Percentiles rank a stretch among this genome's conserved stretches.
These are phyloP conservation scores for Thalia dealbata DNA, from an alignment of 176 grass and related monocot genomes.

Conservation along the genomic window DNA sequence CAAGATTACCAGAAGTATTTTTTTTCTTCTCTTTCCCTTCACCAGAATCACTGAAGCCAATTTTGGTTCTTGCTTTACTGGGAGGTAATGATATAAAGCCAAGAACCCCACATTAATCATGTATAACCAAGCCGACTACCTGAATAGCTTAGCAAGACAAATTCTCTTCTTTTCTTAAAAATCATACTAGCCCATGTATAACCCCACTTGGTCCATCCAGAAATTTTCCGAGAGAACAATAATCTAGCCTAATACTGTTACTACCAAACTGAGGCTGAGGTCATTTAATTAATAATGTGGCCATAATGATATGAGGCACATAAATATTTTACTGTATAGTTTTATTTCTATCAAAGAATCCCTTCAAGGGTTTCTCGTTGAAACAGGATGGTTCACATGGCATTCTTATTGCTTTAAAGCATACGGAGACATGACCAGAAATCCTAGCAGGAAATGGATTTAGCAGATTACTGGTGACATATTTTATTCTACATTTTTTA, in stretches of 20 bases:
- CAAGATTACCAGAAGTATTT: too few relatives aligned
- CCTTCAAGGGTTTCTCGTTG: background rate
- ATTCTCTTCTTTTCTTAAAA: too few relatives aligned
- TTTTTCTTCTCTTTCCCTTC: too few relatives aligned
- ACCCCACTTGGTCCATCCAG: background rate
- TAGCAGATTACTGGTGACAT: constrained; percentile 21
- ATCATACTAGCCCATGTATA: too few relatives aligned
- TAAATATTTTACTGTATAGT: background rate
- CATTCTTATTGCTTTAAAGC: constrained; percentile 12
- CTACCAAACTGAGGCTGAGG: background rate
- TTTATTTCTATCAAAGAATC: background rate
- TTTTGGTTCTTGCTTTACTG: too few relatives aligned
- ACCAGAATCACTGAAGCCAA: too few relatives aligned
- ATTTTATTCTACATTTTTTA: background rate
- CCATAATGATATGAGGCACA: background rate
- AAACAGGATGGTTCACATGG: constrained; percentile 18
- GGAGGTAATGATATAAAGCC: too few relatives aligned
- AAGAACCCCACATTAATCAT: too few relatives aligned
- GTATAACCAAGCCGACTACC: too few relatives aligned
- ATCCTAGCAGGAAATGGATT: constrained; percentile 12
- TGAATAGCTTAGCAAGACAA: too few relatives aligned
- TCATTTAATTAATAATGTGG: background rate
- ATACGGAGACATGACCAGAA: constrained; percentile 14
- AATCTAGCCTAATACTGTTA: background rate
- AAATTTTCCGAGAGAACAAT: background rate